Conservation (phyloP, 2,329 filamentous ascomycete species). For the Sporothrix inflata region DNA sequence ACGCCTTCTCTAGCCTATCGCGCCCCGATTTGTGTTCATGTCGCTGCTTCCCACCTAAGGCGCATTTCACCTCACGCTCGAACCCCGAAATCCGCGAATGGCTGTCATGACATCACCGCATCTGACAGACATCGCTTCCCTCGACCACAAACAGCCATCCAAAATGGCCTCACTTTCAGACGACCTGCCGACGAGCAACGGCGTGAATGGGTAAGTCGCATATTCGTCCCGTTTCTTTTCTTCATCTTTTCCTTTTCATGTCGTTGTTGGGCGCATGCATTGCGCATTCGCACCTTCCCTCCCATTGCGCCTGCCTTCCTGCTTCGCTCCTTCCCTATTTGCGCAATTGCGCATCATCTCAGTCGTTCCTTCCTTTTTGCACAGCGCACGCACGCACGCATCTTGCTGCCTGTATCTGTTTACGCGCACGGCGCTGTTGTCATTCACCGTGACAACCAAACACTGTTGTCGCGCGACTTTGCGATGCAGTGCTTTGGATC, state of each 20-base stretch:
- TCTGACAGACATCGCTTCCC: slow-evolving; percentile 44
- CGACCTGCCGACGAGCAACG: slow-evolving; percentile 38
- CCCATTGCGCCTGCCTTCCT: neutral
- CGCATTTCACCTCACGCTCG: slow-evolving; percentile 33
- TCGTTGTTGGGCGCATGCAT: neutral
- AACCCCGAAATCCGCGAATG: slow-evolving; percentile 42
- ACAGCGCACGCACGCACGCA: neutral
- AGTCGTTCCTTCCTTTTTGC: slow-evolving; percentile 1
- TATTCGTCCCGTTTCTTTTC: neutral
- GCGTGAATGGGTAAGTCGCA: slow-evolving; percentile 61
- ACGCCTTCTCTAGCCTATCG: slow-evolving; percentile 16
- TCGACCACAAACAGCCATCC: slow-evolving; percentile 54
- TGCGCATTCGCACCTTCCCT: slow-evolving; percentile 2
- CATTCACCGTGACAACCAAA: slow-evolving; percentile 6
- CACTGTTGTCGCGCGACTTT: neutral
- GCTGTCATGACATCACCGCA: slow-evolving; percentile 58
- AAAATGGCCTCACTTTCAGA: slow-evolving; percentile 57
- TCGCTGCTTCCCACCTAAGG: slow-evolving; percentile 39
- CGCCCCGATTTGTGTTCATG: slow-evolving; percentile 42
- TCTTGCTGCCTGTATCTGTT: slow-evolving; percentile 15
- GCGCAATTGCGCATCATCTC: neutral
- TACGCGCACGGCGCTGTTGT: neutral
- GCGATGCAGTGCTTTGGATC: neutral
- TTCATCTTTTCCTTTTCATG: neutral
- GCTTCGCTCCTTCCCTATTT: slow-evolving; percentile 8